Evolutionary conservation across 2,329 filamentous ascomycete genomes (phyloP).

Genomic region (Aspergillus sp.): DNA sequence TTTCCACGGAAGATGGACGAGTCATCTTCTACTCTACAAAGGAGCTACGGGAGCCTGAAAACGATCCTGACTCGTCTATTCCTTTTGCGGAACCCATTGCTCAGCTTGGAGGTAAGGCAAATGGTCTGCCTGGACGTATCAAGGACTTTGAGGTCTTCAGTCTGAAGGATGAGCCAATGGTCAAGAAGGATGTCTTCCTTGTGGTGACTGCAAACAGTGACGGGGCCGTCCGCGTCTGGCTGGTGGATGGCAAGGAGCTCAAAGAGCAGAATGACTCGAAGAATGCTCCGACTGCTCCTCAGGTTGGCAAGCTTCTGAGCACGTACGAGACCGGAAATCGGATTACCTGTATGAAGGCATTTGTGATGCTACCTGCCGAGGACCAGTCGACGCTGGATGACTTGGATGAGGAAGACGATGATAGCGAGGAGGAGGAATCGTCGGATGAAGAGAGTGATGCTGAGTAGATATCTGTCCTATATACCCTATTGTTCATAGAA

Average conservation of each 20-base stretch:
- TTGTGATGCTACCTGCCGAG: slow-evolving; percentile 66
- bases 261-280: slow-evolving; percentile 9
- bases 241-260: slow-evolving; percentile 38
- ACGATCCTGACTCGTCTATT: slow-evolving; percentile 47
- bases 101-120: slow-evolving; percentile 68
- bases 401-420: slow-evolving; percentile 28
- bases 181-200: slow-evolving; percentile 40
- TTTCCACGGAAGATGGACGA: slow-evolving; percentile 85
- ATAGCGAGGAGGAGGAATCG: slow-evolving; percentile 14
- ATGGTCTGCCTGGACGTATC: slow-evolving; percentile 63
- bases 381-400: slow-evolving; percentile 50
- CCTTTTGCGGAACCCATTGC: slow-evolving; percentile 58
- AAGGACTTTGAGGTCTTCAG: slow-evolving; percentile 76
- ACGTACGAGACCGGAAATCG: slow-evolving; percentile 79
- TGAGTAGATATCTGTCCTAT: slow-evolving; percentile 13
- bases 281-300: slow-evolving; percentile 20
- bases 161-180: slow-evolving; percentile 30
- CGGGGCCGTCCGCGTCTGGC: slow-evolving; percentile 75
- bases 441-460: slow-evolving; percentile 24
- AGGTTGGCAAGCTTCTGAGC: slow-evolving; percentile 63
- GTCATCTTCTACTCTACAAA: slow-evolving; percentile 75
- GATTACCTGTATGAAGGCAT: slow-evolving; percentile 81
- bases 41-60: slow-evolving; percentile 31
- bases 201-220: slow-evolving; percentile 76
- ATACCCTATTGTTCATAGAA: slow-evolving; percentile 15